Conservation (phyloP, 2,329 filamentous ascomycete species). For the Juglanconis oblonga region DNA sequence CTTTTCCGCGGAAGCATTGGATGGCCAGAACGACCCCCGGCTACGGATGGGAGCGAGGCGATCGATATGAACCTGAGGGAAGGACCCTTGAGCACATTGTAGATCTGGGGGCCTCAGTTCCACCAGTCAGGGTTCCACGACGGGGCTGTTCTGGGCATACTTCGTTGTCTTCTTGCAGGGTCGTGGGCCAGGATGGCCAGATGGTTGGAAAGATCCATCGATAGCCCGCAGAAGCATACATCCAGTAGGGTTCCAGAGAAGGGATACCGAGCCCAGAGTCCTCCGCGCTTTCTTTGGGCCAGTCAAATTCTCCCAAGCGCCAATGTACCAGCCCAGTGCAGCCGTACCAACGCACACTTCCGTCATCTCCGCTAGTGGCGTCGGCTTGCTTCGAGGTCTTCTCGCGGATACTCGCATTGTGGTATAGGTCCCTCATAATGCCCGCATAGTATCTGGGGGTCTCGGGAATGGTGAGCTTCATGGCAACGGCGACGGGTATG, state of each 20-base stretch:
- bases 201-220: constrained; percentile 8
- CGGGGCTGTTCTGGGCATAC: background rate
- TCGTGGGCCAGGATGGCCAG: background rate
- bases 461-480: constrained; percentile 50
- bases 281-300: constrained; percentile 23
- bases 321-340: constrained; percentile 13
- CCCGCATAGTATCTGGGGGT: constrained; percentile 36
- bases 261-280: constrained; percentile 36
- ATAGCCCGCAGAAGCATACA: constrained; percentile 48
- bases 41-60: constrained; percentile 18
- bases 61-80: constrained; percentile 15
- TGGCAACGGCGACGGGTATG: constrained; percentile 43
- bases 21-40: constrained; percentile 17
- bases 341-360: background rate
- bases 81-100: constrained; percentile 10
- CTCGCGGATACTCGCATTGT: background rate
- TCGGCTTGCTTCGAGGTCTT: background rate
- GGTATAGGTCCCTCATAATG: constrained; percentile 16
- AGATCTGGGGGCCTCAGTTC: background rate
- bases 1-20: constrained; percentile 18
- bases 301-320: constrained; percentile 23
- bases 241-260: constrained; percentile 53
- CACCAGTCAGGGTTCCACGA: constrained; percentile 4
- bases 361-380: background rate
- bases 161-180: background rate